These are phyloP conservation scores for Mucor lusitanicus DNA, from an alignment of 371 early-diverging fungal species.

Conservation along the genomic window DNA sequence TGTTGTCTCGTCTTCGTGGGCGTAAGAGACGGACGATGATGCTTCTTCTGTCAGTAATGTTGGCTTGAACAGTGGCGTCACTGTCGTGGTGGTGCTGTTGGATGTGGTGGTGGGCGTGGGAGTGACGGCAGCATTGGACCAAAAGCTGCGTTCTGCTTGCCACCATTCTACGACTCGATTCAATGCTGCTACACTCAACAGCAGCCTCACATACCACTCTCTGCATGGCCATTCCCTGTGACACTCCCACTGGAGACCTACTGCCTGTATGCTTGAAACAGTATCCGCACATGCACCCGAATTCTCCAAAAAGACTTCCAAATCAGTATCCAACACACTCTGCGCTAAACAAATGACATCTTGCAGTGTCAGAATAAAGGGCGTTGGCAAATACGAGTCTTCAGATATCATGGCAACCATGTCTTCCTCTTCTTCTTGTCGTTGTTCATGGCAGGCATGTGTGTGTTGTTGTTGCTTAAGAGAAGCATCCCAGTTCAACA, in stretches of 20 bases:
- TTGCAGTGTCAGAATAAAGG: constrained; percentile 61
- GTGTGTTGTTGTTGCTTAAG: not conserved
- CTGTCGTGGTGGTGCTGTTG: not conserved
- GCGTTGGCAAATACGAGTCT: constrained; percentile 61
- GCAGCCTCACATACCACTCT: constrained; percentile 56
- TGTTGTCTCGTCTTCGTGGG: constrained; percentile 3
- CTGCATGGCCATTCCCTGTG: constrained; percentile 63
- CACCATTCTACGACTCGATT: constrained; percentile 67
- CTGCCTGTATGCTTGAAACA: constrained; percentile 53
- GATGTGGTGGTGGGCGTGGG: not conserved
- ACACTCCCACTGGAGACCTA: constrained; percentile 53
- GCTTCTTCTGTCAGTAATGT: not conserved
- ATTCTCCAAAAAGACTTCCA: constrained; percentile 55
- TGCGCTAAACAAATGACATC: constrained; percentile 60
- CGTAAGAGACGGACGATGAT: not conserved
- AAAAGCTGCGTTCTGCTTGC: constrained; percentile 58
- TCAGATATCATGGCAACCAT: constrained; percentile 34
- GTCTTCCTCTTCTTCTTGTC: not conserved
- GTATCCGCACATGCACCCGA: constrained; percentile 54
- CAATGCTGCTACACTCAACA: constrained; percentile 58
- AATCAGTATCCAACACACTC: constrained; percentile 57
- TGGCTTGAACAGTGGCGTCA: constrained; percentile 9
- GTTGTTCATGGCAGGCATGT: no score
- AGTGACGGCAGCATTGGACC: constrained; percentile 21
- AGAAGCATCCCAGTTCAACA: not conserved